Evolutionary conservation across 768 basidiomycete genomes (phyloP), one percentile per base, ranked within the genome.

Genomic region (Tricholoma terreum): DNA sequence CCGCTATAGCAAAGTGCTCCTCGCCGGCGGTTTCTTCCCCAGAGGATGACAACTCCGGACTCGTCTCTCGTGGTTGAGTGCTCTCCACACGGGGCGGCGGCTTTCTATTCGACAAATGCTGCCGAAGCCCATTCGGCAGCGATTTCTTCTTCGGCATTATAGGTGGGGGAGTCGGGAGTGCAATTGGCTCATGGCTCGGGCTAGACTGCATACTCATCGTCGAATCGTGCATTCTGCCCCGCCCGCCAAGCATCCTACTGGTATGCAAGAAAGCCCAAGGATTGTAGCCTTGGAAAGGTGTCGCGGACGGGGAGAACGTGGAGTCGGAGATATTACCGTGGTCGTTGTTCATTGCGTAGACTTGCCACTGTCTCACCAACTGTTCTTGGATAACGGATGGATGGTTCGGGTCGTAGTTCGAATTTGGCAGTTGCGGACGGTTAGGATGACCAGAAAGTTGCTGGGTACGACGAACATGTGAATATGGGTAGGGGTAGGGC

Each of bases 1-100:
- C 78, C 14, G 68, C 66, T 15, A 69, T 71, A 8, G 74, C 74
- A 56, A 71, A 74, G 30, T 62, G 61, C 22, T 75, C 82, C 65
- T 90, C 90, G 0, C 88, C 90, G 0, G 89, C 88, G 1, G 87
- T 90, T 69, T 90, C 89, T 67, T 92, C 90, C 1, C 89, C 89
- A 15, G 83, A 85, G 0, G 85, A 85, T 9, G 85, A 86, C 45
- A 82, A 80, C 72, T 91, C 90, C 0, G 88, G 89, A 60, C 86
- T 90, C 10, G 89, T 91, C 61, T 92, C 90, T 40, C 89, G 74
- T 6, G 90, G 89, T 63, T 91, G 89, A 0, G 90, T 92, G 63
- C 89, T 91, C 63, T 90, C 87, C 15, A 92, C 90, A 11, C 90
- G 78, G 9, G 87, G 89, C 1, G 90, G 90, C 1, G 85, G 86